Conservation (phyloP, 1,139 yeast genomes). For the Candida sojae region DNA sequence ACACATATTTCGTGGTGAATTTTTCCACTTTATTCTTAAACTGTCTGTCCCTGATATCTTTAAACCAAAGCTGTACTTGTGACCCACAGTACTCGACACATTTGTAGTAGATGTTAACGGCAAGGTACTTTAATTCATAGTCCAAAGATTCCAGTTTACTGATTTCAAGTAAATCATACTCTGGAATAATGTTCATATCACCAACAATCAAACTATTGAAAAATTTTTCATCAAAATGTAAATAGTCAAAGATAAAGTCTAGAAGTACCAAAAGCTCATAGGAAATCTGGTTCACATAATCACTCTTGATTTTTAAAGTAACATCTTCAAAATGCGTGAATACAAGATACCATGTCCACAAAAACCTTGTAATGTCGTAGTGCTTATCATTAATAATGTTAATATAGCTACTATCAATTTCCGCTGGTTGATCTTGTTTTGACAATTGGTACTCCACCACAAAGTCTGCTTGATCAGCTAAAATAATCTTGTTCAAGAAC, state of each 20-base stretch:
- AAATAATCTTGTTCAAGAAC: constrained; percentile 36
- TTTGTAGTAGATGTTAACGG: constrained; percentile 58
- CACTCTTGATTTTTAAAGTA: constrained; percentile 62
- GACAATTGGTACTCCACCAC: constrained; percentile 63
- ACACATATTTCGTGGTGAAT: constrained; percentile 60
- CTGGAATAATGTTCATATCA: constrained; percentile 16
- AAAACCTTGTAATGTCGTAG: constrained; percentile 38
- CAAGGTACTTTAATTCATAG: constrained; percentile 34
- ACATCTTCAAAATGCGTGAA: constrained; percentile 66
- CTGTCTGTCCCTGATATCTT: constrained; percentile 59
- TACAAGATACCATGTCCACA: constrained; percentile 73
- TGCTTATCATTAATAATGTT: constrained; percentile 15
- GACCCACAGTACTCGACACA: constrained; percentile 66
- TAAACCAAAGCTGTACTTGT: constrained; percentile 70
- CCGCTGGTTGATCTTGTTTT: constrained; percentile 27
- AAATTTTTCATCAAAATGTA: constrained; percentile 39
- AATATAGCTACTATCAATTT: constrained; percentile 38
- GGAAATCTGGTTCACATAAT: constrained; percentile 58
- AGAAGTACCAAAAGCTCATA: constrained; percentile 50
- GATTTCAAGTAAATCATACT: constrained; percentile 21
- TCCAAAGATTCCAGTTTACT: constrained; percentile 19
- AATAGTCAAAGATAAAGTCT: constrained; percentile 51
- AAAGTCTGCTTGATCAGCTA: constrained; percentile 50
- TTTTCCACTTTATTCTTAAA: constrained; percentile 58
- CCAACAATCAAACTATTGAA: constrained; percentile 10